phyloP scores from a whole-genome alignment of 805 yeast species.

The Nakazawaea pomicola region DNA sequence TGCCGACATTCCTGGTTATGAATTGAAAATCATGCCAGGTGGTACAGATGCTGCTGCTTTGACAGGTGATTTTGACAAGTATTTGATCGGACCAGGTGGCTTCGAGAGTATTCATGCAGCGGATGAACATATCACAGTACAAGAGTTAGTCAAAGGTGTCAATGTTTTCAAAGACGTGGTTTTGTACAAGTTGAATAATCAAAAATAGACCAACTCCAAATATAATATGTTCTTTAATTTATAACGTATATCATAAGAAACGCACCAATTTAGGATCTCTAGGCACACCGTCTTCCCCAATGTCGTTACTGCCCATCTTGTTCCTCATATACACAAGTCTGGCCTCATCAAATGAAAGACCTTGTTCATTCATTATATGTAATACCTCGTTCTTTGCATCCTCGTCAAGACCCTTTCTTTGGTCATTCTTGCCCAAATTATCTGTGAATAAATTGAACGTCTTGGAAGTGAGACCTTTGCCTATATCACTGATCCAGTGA shows the following conservation, averaged over 20 bases:
- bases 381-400: slow-evolving; percentile 46
- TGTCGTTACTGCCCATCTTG: slow-evolving; percentile 43
- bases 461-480: slow-evolving; percentile 53
- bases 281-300: slow-evolving; percentile 23
- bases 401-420: slow-evolving; percentile 58
- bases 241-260: slow-evolving; percentile 10
- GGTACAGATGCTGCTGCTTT: slow-evolving; percentile 32
- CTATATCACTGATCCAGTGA: slow-evolving; percentile 40
- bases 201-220: background rate
- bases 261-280: slow-evolving; percentile 13
- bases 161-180: slow-evolving; percentile 40
- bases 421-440: slow-evolving; percentile 42
- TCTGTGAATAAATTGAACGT: slow-evolving; percentile 48
- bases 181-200: slow-evolving; percentile 11
- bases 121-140: slow-evolving; percentile 37
- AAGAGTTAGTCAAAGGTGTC: slow-evolving; percentile 42
- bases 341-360: slow-evolving; percentile 64
- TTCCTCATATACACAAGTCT: slow-evolving; percentile 45
- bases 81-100: slow-evolving; percentile 54
- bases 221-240: too few relatives aligned
- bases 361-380: slow-evolving; percentile 46
- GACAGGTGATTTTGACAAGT: slow-evolving; percentile 26
- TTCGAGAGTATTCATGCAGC: slow-evolving; percentile 47
- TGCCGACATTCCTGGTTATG: slow-evolving; percentile 62
- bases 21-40: slow-evolving; percentile 42